Percentiles rank a stretch among this genome's conserved stretches.
Conservation (phyloP, 805 yeast genomes). For the Wickerhamomyces strasburgensis region DNA sequence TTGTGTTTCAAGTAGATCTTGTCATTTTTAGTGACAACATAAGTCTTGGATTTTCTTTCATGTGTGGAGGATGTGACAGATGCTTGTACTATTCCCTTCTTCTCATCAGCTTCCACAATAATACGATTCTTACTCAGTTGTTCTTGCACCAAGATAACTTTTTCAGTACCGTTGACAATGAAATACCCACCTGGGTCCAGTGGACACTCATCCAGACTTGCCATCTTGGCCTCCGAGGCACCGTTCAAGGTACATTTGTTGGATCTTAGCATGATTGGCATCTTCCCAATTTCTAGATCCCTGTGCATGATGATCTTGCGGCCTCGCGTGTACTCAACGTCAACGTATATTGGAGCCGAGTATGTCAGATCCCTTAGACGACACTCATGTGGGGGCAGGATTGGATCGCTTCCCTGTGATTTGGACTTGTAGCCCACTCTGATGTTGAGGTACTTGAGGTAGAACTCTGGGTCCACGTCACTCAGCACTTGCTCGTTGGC, state of each 20-base stretch:
- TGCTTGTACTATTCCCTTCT: constrained; percentile 91
- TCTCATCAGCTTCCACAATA: constrained; percentile 95
- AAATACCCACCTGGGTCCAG: constrained; percentile 98
- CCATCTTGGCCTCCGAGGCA: constrained; percentile 78
- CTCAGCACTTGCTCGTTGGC: constrained; percentile 87
- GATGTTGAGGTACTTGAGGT: constrained; percentile 87
- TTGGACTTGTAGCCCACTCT: constrained; percentile 79
- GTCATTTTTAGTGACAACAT: constrained; percentile 87
- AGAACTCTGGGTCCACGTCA: constrained; percentile 97
- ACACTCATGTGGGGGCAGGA: constrained; percentile 90
- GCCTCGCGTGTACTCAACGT: constrained; percentile 95
- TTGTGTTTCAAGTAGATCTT: constrained; percentile 90
- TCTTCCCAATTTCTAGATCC: constrained; percentile 91
- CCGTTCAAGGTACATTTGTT: constrained; percentile 86
- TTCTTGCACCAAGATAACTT: constrained; percentile 94
- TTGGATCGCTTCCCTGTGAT: constrained; percentile 49
- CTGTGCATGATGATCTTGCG: constrained; percentile 84
- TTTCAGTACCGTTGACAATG: constrained; percentile 96
- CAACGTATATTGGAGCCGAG: constrained; percentile 93
- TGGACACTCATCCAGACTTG: constrained; percentile 87
- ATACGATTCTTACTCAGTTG: constrained; percentile 96
- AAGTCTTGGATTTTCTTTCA: constrained; percentile 95
- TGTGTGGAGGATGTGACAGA: constrained; percentile 97
- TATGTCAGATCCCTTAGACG: constrained; percentile 90
- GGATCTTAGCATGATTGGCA: constrained; percentile 98